These are phyloP conservation scores for Sugiyamaella marilandica DNA, from an alignment of 805 yeast genomes.

Conservation along the genomic window DNA sequence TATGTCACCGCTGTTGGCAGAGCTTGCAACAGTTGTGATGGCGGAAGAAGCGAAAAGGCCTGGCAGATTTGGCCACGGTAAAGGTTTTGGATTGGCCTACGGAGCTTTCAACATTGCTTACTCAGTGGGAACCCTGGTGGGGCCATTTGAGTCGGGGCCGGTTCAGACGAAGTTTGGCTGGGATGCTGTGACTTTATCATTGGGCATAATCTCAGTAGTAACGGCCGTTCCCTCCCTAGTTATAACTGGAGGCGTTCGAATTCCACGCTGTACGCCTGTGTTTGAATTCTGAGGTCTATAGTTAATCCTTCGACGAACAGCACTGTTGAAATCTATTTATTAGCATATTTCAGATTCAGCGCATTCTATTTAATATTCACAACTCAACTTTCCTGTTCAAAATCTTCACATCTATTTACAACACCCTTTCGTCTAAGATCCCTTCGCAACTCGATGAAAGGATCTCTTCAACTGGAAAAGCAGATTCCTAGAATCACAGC, in stretches of 20 bases:
- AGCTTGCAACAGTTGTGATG: constrained; percentile 24
- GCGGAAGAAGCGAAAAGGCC: constrained; percentile 25
- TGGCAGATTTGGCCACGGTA: constrained; percentile 29
- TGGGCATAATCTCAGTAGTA: constrained; percentile 21
- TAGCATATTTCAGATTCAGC: too few species aligned
- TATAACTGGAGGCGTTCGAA: constrained; percentile 25
- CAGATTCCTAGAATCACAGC: too few species aligned
- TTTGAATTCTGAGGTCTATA: too few species aligned
- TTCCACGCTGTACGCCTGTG: too few species aligned
- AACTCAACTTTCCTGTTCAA: too few species aligned
- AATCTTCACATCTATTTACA: too few species aligned
- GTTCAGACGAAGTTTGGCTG: constrained; percentile 25
- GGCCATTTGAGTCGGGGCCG: constrained; percentile 32
- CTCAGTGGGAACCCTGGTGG: constrained; percentile 32
- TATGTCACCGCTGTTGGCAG: constrained; percentile 29
- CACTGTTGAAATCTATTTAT: too few species aligned
- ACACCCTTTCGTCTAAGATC: too few species aligned
- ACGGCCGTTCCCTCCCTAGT: constrained; percentile 24
- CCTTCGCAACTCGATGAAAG: too few species aligned
- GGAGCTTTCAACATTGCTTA: constrained; percentile 32
- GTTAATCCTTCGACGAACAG: too few species aligned
- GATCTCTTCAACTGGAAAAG: too few species aligned
- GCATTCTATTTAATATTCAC: too few species aligned
- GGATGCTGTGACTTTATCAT: constrained; percentile 19
- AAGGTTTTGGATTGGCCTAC: constrained; percentile 33